Percentiles rank a stretch among this genome's conserved stretches.
phyloP scores from a whole-genome alignment of 2,329 filamentous ascomycete species.

The Stagonosporopsis rhizophila region DNA sequence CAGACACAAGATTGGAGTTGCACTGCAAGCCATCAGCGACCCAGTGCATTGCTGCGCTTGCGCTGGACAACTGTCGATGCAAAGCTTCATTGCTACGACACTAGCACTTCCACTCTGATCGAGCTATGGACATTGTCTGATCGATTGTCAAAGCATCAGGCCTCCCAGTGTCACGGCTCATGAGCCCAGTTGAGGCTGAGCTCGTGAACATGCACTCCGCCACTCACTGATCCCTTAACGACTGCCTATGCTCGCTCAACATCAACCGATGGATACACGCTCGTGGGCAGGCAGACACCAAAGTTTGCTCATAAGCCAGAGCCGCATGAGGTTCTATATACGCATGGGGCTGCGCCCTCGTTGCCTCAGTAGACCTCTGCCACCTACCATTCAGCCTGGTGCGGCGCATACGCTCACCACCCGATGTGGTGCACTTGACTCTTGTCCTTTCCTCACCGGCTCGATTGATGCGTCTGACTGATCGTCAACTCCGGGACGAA shows the following conservation, averaged over 20 bases:
- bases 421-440: background rate
- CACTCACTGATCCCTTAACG: background rate
- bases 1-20: background rate
- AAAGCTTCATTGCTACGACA: no score
- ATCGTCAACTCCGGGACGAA: background rate
- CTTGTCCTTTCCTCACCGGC: background rate
- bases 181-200: no score
- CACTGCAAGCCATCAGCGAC: no score
- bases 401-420: background rate
- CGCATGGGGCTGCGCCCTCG: background rate
- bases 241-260: no score
- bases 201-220: no score
- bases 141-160: no score
- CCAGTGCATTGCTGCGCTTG: no score
- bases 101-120: no score
- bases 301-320: background rate
- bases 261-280: no score
- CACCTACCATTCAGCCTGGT: background rate
- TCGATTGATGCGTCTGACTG: background rate
- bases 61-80: no score
- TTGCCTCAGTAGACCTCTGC: background rate
- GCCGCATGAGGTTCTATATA: background rate
- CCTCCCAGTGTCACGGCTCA: no score
- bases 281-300: background rate
- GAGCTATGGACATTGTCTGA: no score